Conservation (phyloP, 2,329 filamentous ascomycete genomes). For the Penicillium decumbens region DNA sequence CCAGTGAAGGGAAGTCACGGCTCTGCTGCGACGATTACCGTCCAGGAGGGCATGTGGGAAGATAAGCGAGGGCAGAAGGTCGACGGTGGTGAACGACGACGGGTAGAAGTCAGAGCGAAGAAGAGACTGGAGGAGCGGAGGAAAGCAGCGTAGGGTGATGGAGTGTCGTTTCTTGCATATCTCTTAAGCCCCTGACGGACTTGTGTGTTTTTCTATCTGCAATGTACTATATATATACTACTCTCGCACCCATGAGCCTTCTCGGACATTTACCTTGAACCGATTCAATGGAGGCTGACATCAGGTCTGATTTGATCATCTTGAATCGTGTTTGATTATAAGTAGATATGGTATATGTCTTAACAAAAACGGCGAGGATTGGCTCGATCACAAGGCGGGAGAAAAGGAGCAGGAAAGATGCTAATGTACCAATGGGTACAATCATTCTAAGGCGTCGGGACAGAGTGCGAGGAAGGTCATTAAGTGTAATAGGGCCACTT, state of each 20-base stretch:
- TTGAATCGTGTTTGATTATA: constrained; percentile 10
- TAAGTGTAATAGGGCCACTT: constrained; percentile 9
- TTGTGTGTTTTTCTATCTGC: constrained; percentile 10
- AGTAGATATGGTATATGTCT: constrained; percentile 17
- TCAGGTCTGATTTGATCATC: not conserved
- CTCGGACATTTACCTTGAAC: not conserved
- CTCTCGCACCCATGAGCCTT: constrained; percentile 4
- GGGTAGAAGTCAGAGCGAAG: constrained; percentile 81
- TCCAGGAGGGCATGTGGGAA: constrained; percentile 91
- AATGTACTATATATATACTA: constrained; percentile 22
- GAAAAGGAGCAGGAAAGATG: constrained; percentile 6
- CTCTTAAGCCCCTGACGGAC: constrained; percentile 12
- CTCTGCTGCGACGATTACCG: constrained; percentile 60
- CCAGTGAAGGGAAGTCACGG: constrained; percentile 59
- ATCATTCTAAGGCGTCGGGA: constrained; percentile 9
- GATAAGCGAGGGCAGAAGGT: constrained; percentile 81
- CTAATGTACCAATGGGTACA: constrained; percentile 19
- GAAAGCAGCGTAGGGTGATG: constrained; percentile 45
- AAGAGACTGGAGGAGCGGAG: constrained; percentile 72
- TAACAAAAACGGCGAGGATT: constrained; percentile 8
- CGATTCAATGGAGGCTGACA: not conserved
- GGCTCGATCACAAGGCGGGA: not conserved
- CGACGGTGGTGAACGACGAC: constrained; percentile 90
- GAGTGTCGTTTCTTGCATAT: constrained; percentile 18
- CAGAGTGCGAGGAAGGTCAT: constrained; percentile 10